Percentiles rank a stretch among this genome's conserved stretches.
Evolutionary conservation across 2,329 filamentous ascomycete species (phyloP).

Genomic region (Aspergillus puulaauensis): DNA sequence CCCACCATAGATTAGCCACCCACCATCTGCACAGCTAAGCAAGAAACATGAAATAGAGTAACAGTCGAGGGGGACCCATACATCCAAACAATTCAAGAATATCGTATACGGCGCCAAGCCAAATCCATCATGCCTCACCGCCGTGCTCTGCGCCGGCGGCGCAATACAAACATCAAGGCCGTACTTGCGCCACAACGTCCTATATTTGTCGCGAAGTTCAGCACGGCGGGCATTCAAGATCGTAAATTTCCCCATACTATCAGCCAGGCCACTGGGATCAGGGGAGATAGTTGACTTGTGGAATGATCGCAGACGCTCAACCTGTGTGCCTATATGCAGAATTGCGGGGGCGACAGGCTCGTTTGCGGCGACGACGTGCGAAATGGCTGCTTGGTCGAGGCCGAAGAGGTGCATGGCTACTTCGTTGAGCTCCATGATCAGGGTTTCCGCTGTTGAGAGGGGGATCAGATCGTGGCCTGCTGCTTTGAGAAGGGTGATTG

Average conservation of each 20-base stretch:
- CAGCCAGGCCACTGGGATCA: not conserved
- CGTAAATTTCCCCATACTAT: no score
- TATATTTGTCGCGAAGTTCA: slow-evolving; percentile 39
- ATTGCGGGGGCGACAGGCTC: slow-evolving; percentile 15
- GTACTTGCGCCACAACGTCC: slow-evolving; percentile 43
- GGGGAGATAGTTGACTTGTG: not conserved
- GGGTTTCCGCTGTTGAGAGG: slow-evolving; percentile 21
- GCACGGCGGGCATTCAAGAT: slow-evolving; percentile 26
- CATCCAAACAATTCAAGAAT: slow-evolving; percentile 52
- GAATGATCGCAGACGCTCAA: slow-evolving; percentile 8
- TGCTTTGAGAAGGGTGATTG: not conserved
- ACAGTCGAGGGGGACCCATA: slow-evolving; percentile 23
- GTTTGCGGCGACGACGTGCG: not conserved
- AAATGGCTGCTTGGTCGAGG: slow-evolving; percentile 19
- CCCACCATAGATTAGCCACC: no score
- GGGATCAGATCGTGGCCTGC: slow-evolving; percentile 1
- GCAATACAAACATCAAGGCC: slow-evolving; percentile 51
- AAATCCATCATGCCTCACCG: slow-evolving; percentile 50
- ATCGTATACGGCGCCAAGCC: slow-evolving; percentile 21
- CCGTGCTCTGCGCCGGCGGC: slow-evolving; percentile 49
- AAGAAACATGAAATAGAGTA: no score
- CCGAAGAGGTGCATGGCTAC: slow-evolving; percentile 22
- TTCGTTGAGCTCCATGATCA: not conserved
- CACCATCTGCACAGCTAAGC: not conserved
- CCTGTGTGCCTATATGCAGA: slow-evolving; percentile 2